These are phyloP conservation scores for Hanseniaspora gamundiae DNA, from an alignment of 1,139 yeast species.

Conservation along the genomic window DNA sequence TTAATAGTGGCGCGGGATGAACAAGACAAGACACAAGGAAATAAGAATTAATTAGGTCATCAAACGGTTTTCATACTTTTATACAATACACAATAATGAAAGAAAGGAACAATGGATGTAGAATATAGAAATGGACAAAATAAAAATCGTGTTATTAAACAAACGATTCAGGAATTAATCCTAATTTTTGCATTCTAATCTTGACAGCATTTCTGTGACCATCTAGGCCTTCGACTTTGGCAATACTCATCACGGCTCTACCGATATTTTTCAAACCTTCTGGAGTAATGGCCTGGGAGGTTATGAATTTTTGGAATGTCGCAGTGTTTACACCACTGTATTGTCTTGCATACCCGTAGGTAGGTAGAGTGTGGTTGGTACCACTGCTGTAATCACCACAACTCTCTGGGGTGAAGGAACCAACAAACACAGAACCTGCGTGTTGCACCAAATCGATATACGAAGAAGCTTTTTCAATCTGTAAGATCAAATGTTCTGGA, in stretches of 20 bases:
- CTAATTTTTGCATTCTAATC: conserved; percentile 76
- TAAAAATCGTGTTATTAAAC: conserved; percentile 11
- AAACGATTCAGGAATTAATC: conserved; percentile 28
- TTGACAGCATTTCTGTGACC: conserved; percentile 95
- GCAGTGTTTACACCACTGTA: conserved; percentile 95
- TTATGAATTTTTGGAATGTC: conserved; percentile 88
- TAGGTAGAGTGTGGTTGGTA: conserved; percentile 94
- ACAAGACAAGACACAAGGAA: too few relatives aligned
- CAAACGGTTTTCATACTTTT: too few relatives aligned
- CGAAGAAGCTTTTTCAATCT: conserved; percentile 61
- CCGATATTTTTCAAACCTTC: conserved; percentile 83
- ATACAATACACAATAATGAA: too few relatives aligned
- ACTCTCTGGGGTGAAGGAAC: conserved; percentile 91
- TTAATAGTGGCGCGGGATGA: too few relatives aligned
- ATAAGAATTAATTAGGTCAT: too few relatives aligned
- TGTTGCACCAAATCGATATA: conserved; percentile 69
- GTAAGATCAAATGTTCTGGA: conserved; percentile 93
- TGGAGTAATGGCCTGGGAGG: conserved; percentile 80
- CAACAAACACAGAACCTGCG: conserved; percentile 95
- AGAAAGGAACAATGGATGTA: background rate
- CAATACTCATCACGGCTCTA: conserved; percentile 88
- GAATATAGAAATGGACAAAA: too few relatives aligned
- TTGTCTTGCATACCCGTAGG: conserved; percentile 95
- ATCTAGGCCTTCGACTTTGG: conserved; percentile 94
- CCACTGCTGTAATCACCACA: conserved; percentile 98